Evolutionary conservation across 345 rosid species (phyloP).

Genomic region (Triadica sebifera): DNA sequence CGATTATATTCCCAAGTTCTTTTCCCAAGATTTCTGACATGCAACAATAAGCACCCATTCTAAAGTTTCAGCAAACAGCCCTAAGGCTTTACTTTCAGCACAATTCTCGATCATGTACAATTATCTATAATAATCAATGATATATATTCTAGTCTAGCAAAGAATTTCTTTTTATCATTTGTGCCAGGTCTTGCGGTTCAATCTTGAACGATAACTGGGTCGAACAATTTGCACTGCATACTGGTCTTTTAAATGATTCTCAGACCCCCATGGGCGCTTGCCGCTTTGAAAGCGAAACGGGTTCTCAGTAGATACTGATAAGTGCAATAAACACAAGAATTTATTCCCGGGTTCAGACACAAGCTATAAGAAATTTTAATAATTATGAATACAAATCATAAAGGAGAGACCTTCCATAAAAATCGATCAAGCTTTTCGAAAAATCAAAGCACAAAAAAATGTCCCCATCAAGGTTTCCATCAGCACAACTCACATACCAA

Average conservation of each 20-base stretch:
- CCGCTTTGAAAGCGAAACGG: constrained; percentile 45
- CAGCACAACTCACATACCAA: constrained; percentile 44
- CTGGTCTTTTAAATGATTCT: constrained; percentile 29
- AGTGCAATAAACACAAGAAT: constrained; percentile 54
- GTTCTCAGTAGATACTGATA: constrained; percentile 38
- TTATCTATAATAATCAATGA: constrained; percentile 1
- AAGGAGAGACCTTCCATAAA: constrained; percentile 32
- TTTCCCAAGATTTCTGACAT: constrained; percentile 17
- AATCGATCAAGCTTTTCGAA: constrained; percentile 33
- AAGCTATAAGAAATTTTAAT: constrained; percentile 18
- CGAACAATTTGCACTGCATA: constrained; percentile 18
- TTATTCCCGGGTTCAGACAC: constrained; percentile 49
- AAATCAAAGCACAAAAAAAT: constrained; percentile 34
- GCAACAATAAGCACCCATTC: neutral
- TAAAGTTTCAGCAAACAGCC: neutral
- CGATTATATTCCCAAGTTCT: neutral
- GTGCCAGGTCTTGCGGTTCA: neutral
- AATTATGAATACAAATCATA: constrained; percentile 12
- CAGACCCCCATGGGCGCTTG: constrained; percentile 24
- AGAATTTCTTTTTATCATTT: constrained; percentile 6
- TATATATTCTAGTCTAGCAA: constrained; percentile 10
- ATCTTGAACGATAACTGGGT: neutral
- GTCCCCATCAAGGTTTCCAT: constrained; percentile 55
- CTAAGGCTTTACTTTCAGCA: neutral
- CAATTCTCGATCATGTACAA: too few relatives aligned